Conservation (phyloP, 768 basidiomycete species). For the Panaeolus cyanescens region DNA sequence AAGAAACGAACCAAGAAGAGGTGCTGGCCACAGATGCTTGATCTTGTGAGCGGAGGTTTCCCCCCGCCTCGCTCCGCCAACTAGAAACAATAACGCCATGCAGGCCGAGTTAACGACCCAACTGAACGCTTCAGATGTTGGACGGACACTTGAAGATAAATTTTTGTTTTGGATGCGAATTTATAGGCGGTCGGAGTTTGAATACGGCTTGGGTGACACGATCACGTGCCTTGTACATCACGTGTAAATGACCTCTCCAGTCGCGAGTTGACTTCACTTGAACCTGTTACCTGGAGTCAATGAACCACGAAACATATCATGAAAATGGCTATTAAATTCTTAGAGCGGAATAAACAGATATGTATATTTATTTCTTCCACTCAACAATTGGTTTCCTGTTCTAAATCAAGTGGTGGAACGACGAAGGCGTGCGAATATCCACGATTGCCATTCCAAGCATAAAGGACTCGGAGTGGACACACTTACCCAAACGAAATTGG, state of each 20-base stretch:
- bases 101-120: constrained; percentile 52
- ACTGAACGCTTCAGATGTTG: constrained; percentile 68
- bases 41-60: constrained; percentile 42
- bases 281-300: background rate
- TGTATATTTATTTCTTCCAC: no score
- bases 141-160: constrained; percentile 61
- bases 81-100: constrained; percentile 66
- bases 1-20: constrained; percentile 34
- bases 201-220: constrained; percentile 10
- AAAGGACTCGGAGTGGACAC: no score
- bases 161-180: constrained; percentile 21
- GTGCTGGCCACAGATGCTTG: constrained; percentile 24
- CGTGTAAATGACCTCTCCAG: background rate
- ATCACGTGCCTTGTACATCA: constrained; percentile 4
- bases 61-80: constrained; percentile 77
- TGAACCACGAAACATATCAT: background rate
- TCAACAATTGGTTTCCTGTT: no score
- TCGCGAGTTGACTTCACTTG: background rate
- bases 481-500: no score
- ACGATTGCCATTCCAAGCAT: no score
- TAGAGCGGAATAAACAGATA: no score
- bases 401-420: no score
- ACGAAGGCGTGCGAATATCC: background rate
- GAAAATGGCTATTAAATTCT: no score
- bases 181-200: constrained; percentile 27